These are phyloP conservation scores for Rubus parviflorus DNA, from an alignment of 306 rosid genomes.

Conservation along the genomic window DNA sequence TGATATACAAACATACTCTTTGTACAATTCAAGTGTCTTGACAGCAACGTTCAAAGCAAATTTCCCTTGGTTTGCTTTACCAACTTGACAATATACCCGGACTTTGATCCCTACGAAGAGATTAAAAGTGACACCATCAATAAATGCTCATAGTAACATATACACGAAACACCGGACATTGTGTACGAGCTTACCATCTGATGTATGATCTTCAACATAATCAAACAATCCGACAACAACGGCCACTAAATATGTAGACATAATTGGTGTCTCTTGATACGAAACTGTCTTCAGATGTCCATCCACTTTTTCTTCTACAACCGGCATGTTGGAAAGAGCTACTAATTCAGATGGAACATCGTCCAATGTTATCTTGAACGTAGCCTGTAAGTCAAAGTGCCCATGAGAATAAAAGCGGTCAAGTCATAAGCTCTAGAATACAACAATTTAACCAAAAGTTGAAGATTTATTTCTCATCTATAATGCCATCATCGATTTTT, in stretches of 20 bases:
- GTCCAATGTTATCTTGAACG: slow-evolving; percentile 83
- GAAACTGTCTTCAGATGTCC: slow-evolving; percentile 66
- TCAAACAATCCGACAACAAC: slow-evolving; percentile 90
- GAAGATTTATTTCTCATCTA: not conserved
- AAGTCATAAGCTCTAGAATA: not conserved
- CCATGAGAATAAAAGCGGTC: not conserved
- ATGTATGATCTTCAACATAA: slow-evolving; percentile 83
- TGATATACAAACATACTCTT: slow-evolving; percentile 53
- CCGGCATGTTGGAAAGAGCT: slow-evolving; percentile 97
- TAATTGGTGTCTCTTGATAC: slow-evolving; percentile 78
- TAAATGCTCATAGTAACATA: not conserved
- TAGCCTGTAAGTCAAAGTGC: slow-evolving; percentile 63
- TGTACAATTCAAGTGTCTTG: slow-evolving; percentile 67
- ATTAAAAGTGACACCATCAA: slow-evolving; percentile 26
- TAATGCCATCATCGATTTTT: no score
- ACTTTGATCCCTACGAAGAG: slow-evolving; percentile 74
- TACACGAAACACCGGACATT: slow-evolving; percentile 5
- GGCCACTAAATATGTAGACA: slow-evolving; percentile 95
- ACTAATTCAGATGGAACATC: slow-evolving; percentile 73
- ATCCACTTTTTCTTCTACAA: slow-evolving; percentile 61
- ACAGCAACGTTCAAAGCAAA: slow-evolving; percentile 88
- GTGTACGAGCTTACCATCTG: slow-evolving; percentile 60
- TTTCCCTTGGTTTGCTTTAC: slow-evolving; percentile 79
- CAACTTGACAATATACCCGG: slow-evolving; percentile 88
- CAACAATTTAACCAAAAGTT: not conserved